phyloP scores from a whole-genome alignment of 1,139 yeast species.

The Scheffersomyces titani region DNA sequence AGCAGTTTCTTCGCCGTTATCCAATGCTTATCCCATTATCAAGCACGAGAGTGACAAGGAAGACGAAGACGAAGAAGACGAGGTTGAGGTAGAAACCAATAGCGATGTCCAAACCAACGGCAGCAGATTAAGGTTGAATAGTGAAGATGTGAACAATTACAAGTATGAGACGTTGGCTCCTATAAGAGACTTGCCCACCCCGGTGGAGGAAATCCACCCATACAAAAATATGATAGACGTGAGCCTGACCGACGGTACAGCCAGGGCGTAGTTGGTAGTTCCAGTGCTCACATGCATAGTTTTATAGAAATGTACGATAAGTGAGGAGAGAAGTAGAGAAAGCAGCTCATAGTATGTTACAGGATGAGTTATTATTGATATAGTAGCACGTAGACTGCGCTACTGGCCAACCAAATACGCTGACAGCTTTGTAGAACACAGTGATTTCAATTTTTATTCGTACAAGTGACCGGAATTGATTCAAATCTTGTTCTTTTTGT shows the following conservation, averaged over 20 bases:
- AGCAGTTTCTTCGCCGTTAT: background rate
- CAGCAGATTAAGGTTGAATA: background rate
- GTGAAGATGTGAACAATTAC: slow-evolving; percentile 5
- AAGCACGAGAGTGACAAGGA: background rate
- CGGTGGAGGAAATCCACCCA: slow-evolving; percentile 21
- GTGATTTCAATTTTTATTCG: too few relatives aligned
- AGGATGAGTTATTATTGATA: background rate
- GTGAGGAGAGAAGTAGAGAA: background rate
- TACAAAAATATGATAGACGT: slow-evolving; percentile 12
- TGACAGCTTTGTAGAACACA: too few relatives aligned
- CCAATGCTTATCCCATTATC: background rate
- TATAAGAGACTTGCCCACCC: slow-evolving; percentile 25
- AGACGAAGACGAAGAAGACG: background rate
- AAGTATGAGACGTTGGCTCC: slow-evolving; percentile 16
- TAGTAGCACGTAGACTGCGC: too few relatives aligned
- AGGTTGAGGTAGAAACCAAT: background rate
- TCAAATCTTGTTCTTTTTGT: too few relatives aligned
- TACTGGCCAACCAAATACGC: too few relatives aligned
- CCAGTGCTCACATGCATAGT: background rate
- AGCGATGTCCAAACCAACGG: background rate
- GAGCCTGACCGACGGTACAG: background rate
- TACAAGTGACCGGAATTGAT: too few relatives aligned
- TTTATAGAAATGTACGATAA: background rate
- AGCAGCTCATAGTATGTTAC: background rate
- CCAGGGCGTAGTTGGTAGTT: background rate